Evolutionary conservation across 1,139 yeast species (phyloP), one percentile per base, ranked within the genome.

Genomic region (Saccharomycopsis crataegensis): DNA sequence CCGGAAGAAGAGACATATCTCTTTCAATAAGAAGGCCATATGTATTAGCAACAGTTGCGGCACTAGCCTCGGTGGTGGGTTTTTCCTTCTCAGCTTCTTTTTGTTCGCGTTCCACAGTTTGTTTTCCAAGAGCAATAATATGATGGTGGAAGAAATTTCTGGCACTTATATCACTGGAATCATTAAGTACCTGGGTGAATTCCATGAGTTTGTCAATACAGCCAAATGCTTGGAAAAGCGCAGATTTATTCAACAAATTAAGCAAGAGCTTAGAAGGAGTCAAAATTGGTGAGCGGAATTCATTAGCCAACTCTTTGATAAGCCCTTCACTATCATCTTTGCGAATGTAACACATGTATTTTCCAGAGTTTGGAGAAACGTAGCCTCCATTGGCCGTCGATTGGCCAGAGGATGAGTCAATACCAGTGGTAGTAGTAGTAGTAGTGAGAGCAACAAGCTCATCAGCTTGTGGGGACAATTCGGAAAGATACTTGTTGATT

Each of bases 141-240:
- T 83, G 83, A 60, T 88, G 88, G 66, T 91, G 98, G 62, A 91
- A 79, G 61, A 90, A 84, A 64, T 86, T 90, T 60, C 97, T 76
- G 31, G 89, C 88, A 57, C 86, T 83, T 49, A 91, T 81, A 64
- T 90, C 96, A 7, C 80, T 70, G 1, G 82, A 74, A 62, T 89
- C 96, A 51, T 75, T 71, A 31, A 82, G 66, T 7, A 78, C 70
- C 2, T 78, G 77, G 33, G 76, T 69, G 16, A 69, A 66, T 38
- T 67, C 70, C 51, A 87, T 70, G 41, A 88, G 67, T 16, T 66
- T 68, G 60, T 79, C 83, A 53, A 88, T 79, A 62, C 91, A 83
- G 9, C 71, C 67, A 44, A 67, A 70, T 1, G 93, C 74, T 54
- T 72, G 67, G 12, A 65, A 64, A 43, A 81, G 65, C 0, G 93